phyloP scores from a whole-genome alignment of 192 early-diverging fungal genomes.

The Backusella tuberculispora region DNA sequence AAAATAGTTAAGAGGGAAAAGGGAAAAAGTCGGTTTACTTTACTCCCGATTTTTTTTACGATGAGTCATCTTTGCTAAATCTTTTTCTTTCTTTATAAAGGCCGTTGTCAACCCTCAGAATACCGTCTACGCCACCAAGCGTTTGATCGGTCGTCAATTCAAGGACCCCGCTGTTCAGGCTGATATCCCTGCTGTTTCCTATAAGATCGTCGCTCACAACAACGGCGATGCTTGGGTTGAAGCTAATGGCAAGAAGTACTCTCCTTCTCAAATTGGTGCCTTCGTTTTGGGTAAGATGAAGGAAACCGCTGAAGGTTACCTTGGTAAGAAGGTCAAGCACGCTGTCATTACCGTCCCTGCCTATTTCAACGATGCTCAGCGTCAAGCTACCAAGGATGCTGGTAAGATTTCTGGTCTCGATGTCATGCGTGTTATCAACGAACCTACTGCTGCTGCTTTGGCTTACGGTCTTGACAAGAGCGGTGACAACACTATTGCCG shows the following conservation, averaged over 20 bases:
- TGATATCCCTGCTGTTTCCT: conserved; percentile 90
- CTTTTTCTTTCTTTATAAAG: conserved; percentile 31
- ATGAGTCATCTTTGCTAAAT: conserved; percentile 14
- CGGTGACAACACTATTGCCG: conserved; percentile 78
- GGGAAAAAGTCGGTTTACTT: conserved; percentile 7
- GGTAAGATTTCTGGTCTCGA: conserved; percentile 82
- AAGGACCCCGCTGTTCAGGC: conserved; percentile 86
- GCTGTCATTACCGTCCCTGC: conserved; percentile 93
- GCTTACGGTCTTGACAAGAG: conserved; percentile 76
- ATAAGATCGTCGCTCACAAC: conserved; percentile 92
- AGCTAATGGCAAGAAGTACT: conserved; percentile 93
- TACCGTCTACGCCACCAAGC: conserved; percentile 97
- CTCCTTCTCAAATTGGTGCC: conserved; percentile 93
- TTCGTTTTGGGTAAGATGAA: conserved; percentile 99
- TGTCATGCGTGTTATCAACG: conserved; percentile 85
- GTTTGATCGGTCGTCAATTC: conserved; percentile 95
- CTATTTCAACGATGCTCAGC: conserved; percentile 90
- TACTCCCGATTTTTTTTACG: not conserved
- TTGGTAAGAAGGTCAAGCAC: conserved; percentile 84
- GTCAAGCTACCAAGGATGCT: conserved; percentile 88
- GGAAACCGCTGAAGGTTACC: conserved; percentile 86
- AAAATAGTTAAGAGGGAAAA: not conserved
- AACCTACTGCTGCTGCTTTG: conserved; percentile 85
- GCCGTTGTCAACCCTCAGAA: conserved; percentile 99
- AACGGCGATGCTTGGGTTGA: conserved; percentile 99